Evolutionary conservation across 257 asterid species (phyloP), one percentile per base, ranked within the genome.

Genomic region (Nyctanthes arbortristis): DNA sequence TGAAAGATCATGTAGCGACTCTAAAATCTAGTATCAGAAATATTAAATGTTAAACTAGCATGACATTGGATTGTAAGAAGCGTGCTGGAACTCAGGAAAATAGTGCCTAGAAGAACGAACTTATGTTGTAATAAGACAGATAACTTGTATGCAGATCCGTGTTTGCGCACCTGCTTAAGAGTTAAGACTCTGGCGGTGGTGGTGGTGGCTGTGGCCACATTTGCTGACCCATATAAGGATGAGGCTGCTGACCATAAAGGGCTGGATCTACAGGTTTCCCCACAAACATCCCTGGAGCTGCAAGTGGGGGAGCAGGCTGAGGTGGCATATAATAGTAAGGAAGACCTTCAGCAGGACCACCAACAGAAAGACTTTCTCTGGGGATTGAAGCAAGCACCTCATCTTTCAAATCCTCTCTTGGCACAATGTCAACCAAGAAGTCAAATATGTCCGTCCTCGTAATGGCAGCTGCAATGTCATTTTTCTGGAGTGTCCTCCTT

Each of bases 381-480:
- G 98, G 96, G 69, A 90, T 89, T 20, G 98, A 82, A 2, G 98
- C 98, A 61, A 92, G 91, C 79, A 90, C 89, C 81, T 93, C 98
- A 35, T 93, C 96, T 75, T 93, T 93, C 86, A 88, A 71, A 61
- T 90, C 98, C 83, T 93, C 98, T 67, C 98, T 82, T 7, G 98
- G 98, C 10, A 93, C 98, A 61, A 93, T 90, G 67, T 93, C 98
- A 13, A 93, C 98, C 88, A 93, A 77, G 83, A 93, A 93, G 70
- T 93, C 98, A 56, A 93, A 93, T 67, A 90, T 93, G 69, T 90
- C 97, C 0, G 98, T 93, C 87, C 98, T 85, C 0, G 97, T 90
- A 37, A 93, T 93, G 12, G 98, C 98, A 43, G 98, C 98, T 2
- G 98, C 98, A 9, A 93, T 89, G 77, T 93, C 98, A 61, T 90